A percentile compares a stretch with the other conserved stretches of the same genome.
Evolutionary conservation across 2,329 filamentous ascomycete genomes (phyloP).

Genomic region (Stylonectria norvegica): DNA sequence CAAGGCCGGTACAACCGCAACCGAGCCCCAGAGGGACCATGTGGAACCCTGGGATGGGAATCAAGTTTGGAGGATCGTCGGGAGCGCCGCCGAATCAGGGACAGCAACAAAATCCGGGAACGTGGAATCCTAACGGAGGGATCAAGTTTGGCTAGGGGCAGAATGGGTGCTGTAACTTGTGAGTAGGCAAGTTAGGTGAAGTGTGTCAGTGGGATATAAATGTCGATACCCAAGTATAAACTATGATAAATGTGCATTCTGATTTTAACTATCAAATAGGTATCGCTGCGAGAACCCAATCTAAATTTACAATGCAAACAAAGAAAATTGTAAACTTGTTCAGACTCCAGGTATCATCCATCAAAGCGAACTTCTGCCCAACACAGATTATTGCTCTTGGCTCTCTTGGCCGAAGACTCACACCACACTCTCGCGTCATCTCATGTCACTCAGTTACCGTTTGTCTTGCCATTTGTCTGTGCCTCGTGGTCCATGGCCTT

Average conservation of each 20-base stretch:
- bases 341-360: neutral
- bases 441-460: neutral
- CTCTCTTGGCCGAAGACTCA: no score
- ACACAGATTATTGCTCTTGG: no score
- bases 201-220: no score
- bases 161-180: no score
- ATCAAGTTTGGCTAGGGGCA: conserved; percentile 54
- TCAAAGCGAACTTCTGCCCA: no score
- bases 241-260: neutral
- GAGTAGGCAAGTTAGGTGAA: no score
- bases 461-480: conserved; percentile 21
- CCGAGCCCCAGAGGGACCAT: conserved; percentile 31
- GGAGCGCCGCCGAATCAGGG: conserved; percentile 21
- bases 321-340: neutral
- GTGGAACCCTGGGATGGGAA: conserved; percentile 80
- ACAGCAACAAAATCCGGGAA: conserved; percentile 33
- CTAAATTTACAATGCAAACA: neutral
- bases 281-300: neutral
- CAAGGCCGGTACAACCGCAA: conserved; percentile 43
- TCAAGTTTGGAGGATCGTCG: conserved; percentile 63
- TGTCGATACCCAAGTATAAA: no score
- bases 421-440: no score
- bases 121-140: conserved; percentile 58
- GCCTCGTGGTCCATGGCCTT: conserved; percentile 29
- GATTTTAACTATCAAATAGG: neutral